Evolutionary conservation across 164 flowering plant genomes (phyloP), one percentile per base, ranked within the genome.

Genomic region (Taxillus chinensis): DNA sequence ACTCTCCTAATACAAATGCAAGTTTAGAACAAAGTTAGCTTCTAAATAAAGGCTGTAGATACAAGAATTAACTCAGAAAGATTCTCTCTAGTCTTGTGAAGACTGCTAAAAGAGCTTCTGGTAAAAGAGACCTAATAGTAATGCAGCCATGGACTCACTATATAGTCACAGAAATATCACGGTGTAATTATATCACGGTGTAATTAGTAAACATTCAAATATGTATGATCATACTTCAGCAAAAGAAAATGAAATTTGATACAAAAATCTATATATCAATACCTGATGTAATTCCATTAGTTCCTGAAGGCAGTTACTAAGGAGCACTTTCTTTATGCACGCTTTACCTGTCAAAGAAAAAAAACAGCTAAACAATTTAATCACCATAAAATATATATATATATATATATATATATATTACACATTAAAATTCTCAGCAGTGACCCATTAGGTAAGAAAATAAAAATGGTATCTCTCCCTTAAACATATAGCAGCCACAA

Each of bases 231-330:
- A 27, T 27, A 27, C 27, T 27, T 0, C 27, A 27, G 27, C 27
- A 27, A 27, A 27, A 27, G 27, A 27, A 27, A 27, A 2, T 27
- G 11, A 50, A 57, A 15, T 49, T 39, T 49, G 42, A 38, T 14
- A 46, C 3, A 55, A 55, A 62, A 53, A 41, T 58, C 15, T 3
- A 51, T 6, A 73, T 65, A 12, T 16, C 27, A 0, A 27, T 78
- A 89, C 98, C 93, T 93, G 99, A 73, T 90, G 99, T 56, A 93
- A 78, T 73, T 93, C 97, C 99, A 93, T 93, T 15, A 93, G 77
- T 77, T 93, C 99, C 80, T 93, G 99, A 62, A 93, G 95, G 66
- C 97, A 90, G 70, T 90, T 93, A 71, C 99, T 93, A 16, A 90
- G 91, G 61, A 93, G 77, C 55, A 93, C 85, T 69, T 90, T 90